A percentile compares a stretch with the other conserved stretches of the same genome.
These are phyloP conservation scores for Pistacia atlantica DNA, from an alignment of 345 rosid genomes.

Conservation along the genomic window DNA sequence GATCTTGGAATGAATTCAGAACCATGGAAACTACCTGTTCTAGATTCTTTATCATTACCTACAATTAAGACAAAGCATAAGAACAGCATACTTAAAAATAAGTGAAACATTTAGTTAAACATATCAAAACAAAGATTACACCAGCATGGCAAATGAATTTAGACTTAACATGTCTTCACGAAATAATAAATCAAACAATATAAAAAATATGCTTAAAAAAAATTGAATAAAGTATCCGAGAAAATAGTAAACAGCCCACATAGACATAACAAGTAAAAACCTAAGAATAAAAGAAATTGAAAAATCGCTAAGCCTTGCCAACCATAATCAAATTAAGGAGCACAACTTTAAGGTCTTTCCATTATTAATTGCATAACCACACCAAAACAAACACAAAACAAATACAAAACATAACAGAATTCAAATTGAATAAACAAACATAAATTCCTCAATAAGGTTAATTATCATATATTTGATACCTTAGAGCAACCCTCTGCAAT, in stretches of 20 bases:
- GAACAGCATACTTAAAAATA: conserved; percentile 8
- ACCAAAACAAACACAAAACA: not conserved
- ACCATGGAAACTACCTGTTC: conserved; percentile 69
- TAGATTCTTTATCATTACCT: conserved; percentile 67
- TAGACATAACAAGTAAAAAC: not conserved
- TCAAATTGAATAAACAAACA: not conserved
- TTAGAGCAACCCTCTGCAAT: conserved; percentile 82
- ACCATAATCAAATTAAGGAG: not conserved
- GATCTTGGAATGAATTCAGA: conserved; percentile 63
- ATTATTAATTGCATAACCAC: not conserved
- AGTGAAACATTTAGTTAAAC: not conserved
- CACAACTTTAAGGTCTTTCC: not conserved
- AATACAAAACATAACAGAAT: not conserved
- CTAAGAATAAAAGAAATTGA: not conserved
- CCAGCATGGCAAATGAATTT: not conserved
- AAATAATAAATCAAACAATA: not conserved
- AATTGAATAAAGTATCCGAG: not conserved
- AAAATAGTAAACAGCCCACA: not conserved
- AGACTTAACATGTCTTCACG: not conserved
- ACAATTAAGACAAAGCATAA: conserved; percentile 10
- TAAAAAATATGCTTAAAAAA: not conserved
- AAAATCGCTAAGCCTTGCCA: not conserved
- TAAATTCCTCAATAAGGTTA: not conserved
- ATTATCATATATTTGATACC: conserved; percentile 28
- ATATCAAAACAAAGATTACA: not conserved